phyloP scores from a whole-genome alignment of 805 yeast species.

The Schwanniomyces pseudopolymorphus region DNA sequence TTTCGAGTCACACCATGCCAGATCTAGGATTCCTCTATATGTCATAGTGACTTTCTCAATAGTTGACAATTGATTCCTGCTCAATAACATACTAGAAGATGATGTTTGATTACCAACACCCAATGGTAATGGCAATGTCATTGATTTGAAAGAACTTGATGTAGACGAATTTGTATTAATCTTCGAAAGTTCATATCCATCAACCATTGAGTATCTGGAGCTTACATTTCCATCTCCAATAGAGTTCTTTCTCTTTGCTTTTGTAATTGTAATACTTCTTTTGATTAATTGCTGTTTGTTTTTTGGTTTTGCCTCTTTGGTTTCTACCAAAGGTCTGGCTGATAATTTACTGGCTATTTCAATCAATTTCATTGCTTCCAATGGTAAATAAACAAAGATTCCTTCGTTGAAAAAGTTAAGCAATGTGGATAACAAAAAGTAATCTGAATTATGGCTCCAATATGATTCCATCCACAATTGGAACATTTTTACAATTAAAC shows the following conservation, averaged over 20 bases:
- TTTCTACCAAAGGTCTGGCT: conserved; percentile 52
- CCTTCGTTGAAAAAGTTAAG: conserved; percentile 81
- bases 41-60: conserved; percentile 52
- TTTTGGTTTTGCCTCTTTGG: conserved; percentile 18
- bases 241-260: conserved; percentile 33
- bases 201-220: conserved; percentile 49
- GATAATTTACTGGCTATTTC: conserved; percentile 63
- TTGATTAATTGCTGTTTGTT: conserved; percentile 49
- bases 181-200: conserved; percentile 56
- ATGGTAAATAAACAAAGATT: conserved; percentile 57
- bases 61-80: conserved; percentile 37
- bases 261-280: conserved; percentile 45
- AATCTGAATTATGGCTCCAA: conserved; percentile 72
- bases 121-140: conserved; percentile 42
- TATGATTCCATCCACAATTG: conserved; percentile 88
- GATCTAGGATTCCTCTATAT: conserved; percentile 53
- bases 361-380: conserved; percentile 61
- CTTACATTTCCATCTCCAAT: conserved; percentile 22
- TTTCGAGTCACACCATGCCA: conserved; percentile 43
- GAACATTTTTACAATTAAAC: conserved; percentile 65
- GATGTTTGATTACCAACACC: conserved; percentile 45
- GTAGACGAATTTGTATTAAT: conserved; percentile 49
- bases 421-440: conserved; percentile 61
- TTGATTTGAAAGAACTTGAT: conserved; percentile 37
- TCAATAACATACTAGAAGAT: conserved; percentile 36